Base-by-base conservation (phyloP, 2,329 filamentous ascomycete genomes). In the Ophiocordyceps camponoti-leonardi region DNA sequence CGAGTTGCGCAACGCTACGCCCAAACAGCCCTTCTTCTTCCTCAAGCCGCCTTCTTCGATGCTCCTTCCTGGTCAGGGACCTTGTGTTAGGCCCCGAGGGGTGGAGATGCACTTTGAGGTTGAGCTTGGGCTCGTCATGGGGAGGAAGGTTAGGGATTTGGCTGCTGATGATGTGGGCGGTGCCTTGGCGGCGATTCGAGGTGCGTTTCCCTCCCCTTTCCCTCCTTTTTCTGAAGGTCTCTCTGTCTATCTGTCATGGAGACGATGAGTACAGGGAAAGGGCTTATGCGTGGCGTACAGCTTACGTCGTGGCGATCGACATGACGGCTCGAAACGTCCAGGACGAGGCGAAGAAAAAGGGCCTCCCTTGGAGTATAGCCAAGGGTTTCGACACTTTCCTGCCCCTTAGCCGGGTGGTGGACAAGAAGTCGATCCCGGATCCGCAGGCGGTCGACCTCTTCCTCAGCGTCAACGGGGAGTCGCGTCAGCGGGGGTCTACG, bases 371-470 rank as follows among this genome's bases (percentile, higher is more conserved):
- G 92, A 79, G 81, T 56, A 95, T 95, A 53, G 83, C 86, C 54
- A 98, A 98, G 70, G 92, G 92, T 42, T 98, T 96, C 61, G 92
- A 98, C 63, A 96, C 92, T 3, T 98, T 98, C 69, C 73, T 94
- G 44, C 92, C 92, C 48, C 75, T 98, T 58, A 86, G 82, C 61
- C 70, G 81, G 51, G 71, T 85, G 46, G 93, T 98, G 56, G 70
- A 79, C 53, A 94, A 93, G 68, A 71, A 75, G 33, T 72, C 74
- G 52, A 86, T 98, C 53, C 75, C 82, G 13, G 79, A 96, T 65
- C 92, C 92, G 30, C 88, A 96, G 61, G 78, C 90, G 56, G 80
- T 86, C 18, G 83, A 93, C 66, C 68, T 98, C 50, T 93, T 82
- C 63, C 74, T 98, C 47, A 80, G 73, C 45, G 85, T 98, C 58